These are phyloP conservation scores for Royoungia palumana DNA, from an alignment of 768 basidiomycete genomes.

Conservation along the genomic window DNA sequence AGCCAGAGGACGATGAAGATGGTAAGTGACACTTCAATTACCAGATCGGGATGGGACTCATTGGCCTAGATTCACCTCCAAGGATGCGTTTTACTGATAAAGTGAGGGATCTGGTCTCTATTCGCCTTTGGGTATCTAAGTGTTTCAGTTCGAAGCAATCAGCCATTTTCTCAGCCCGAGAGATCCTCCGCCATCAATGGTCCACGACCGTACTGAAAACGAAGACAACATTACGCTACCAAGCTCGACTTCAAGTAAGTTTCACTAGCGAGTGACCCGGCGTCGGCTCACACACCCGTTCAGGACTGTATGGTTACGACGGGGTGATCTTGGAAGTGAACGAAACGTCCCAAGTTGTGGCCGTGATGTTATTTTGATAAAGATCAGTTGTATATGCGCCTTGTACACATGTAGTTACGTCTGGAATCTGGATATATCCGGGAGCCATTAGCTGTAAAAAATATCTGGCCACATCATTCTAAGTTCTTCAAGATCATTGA, in stretches of 20 bases:
- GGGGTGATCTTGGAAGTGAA: conserved; percentile 80
- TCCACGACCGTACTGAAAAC: conserved; percentile 73
- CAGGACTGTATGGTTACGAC: conserved; percentile 65
- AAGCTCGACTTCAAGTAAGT: conserved; percentile 65
- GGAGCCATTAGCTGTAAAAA: conserved; percentile 42
- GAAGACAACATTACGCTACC: conserved; percentile 69
- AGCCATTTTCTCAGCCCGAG: conserved; percentile 72
- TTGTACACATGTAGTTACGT: conserved; percentile 2
- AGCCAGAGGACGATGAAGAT: conserved; percentile 80
- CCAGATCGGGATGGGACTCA: background rate
- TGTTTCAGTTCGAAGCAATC: conserved; percentile 70
- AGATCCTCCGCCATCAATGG: conserved; percentile 77
- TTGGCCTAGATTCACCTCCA: conserved; percentile 61
- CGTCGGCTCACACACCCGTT: background rate
- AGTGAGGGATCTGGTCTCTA: conserved; percentile 34
- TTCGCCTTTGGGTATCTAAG: background rate
- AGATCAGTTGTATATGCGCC: background rate
- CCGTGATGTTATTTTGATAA: conserved; percentile 63
- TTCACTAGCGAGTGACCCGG: background rate
- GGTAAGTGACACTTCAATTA: conserved; percentile 38
- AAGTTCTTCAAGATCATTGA: conserved; percentile 62
- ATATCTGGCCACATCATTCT: conserved; percentile 72
- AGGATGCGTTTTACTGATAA: conserved; percentile 70
- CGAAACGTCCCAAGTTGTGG: conserved; percentile 71
- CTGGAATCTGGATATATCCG: conserved; percentile 2